Base-by-base conservation (phyloP, 1,139 yeast species). In the Hansenula sp. region DNA sequence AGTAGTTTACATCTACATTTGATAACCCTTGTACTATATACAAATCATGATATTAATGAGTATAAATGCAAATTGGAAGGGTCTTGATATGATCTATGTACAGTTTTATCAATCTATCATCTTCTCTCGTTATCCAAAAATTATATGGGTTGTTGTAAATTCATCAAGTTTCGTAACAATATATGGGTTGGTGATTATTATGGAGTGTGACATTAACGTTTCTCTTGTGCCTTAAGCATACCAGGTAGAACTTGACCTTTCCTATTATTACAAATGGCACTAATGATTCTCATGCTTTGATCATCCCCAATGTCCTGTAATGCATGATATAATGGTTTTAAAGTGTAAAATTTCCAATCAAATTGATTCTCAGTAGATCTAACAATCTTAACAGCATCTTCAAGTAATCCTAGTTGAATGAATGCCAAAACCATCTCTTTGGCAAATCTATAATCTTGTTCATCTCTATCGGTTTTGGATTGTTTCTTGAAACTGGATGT, bases 321-420 rank as follows among this genome's bases (percentile, higher is more conserved):
- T 2, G 74, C 72, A 2, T 57, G 53, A 52, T 77, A 69, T 16
- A 84, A 62, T 8, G 66, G 61, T 42, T 72, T 74, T 38, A 84
- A 65, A 54, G 77, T 76, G 40, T 68, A 68, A 71, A 81, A 81
- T 1, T 75, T 74, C 97, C 97, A 90, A 33, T 73, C 68, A 61
- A 87, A 86, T 53, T 80, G 81, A 38, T 76, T 77, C 49, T 77
- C 77, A 0, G 96, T 81, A 40, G 93, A 79, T 42, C 77, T 52
- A 16, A 88, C 74, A 29, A 89, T 68, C 24, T 81, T 81, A 47
- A 84, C 65, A 0, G 96, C 96, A 58, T 89, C 96, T 13, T 78
- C 75, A 12, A 80, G 66, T 41, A 77, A 65, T 9, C 78, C 75
- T 60, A 79, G 66, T 13, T 68, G 66, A 0, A 80, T 70, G 45